Base-by-base conservation (phyloP, 805 yeast genomes). In the Starmerella asiatica region DNA sequence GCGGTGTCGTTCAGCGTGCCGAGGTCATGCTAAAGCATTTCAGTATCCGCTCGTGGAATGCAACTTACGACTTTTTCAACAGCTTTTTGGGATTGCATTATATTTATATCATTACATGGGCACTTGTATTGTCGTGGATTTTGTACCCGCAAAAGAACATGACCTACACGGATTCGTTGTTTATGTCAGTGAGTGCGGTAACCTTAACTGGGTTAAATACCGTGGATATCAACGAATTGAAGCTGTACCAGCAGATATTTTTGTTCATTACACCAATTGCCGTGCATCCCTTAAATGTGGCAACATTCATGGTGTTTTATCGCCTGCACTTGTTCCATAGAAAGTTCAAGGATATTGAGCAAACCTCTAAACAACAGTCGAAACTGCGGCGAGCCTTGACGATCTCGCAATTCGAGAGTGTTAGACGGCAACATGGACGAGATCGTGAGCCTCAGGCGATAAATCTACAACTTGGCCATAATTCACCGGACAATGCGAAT, bases 191-290 rank as follows among this genome's bases (percentile, higher is more conserved):
- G 9, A 88, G 93, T 9, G 75, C 91, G 0, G 61, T 78, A 1
- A 84, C 97, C 1, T 95, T 88, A 55, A 93, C 95, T 0, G 99
- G 99, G 1, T 62, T 91, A 40, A 85, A 84, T 56, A 79, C 95
- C 0, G 65, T 82, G 19, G 73, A 84, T 50, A 47, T 78, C 29
- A 83, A 83, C 55, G 59, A 64, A 0, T 48, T 86, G 41, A 60
- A 67, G 0, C 56, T 80, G 33, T 88, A 78, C 61, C 98, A 91
- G 58, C 97, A 88, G 55, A 70, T 85, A 14, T 64, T 70, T 8
- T 58, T 88, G 2, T 83, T 77, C 55, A 47, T 81, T 11, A 44
- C 74, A 3, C 61, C 86, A 21, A 65, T 74, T 46, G 50, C 84
- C 17, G 71, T 93, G 3, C 85, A 94, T 0, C 97, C 97, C 1